Evolutionary conservation across 768 basidiomycete species (phyloP).

Genomic region (Kwoniella mangroviensis): DNA sequence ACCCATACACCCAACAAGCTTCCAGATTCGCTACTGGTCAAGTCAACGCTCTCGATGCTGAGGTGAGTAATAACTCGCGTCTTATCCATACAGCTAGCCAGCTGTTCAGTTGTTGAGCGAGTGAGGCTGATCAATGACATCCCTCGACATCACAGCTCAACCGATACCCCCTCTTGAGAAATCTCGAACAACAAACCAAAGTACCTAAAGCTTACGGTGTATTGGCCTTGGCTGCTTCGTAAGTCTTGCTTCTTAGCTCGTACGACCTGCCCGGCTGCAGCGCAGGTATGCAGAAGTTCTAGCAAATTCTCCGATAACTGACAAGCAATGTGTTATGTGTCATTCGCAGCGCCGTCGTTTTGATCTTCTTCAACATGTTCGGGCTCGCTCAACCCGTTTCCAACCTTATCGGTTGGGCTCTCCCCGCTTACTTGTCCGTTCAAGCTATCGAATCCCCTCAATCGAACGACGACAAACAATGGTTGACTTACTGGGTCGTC

Average conservation of each 20-base stretch:
- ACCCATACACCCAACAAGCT: conserved; percentile 82
- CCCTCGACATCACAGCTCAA: conserved; percentile 56
- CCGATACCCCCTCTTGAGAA: conserved; percentile 83
- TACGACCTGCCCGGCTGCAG: no score
- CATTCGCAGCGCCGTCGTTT: conserved; percentile 47
- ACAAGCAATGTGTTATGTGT: background rate
- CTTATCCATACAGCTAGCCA: no score
- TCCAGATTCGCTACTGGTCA: conserved; percentile 82
- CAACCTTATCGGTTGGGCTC: conserved; percentile 89
- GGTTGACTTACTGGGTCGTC: conserved; percentile 96
- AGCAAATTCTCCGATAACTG: conserved; percentile 2
- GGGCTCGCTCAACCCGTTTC: conserved; percentile 89
- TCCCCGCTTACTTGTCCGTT: conserved; percentile 94
- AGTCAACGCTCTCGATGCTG: conserved; percentile 90
- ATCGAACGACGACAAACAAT: conserved; percentile 83
- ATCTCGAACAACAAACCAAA: conserved; percentile 85
- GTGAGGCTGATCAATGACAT: conserved; percentile 2
- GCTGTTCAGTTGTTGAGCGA: background rate
- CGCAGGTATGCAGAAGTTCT: no score
- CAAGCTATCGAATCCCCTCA: conserved; percentile 87
- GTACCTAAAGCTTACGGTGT: conserved; percentile 91
- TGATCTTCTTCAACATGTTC: conserved; percentile 60
- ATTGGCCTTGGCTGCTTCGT: conserved; percentile 70
- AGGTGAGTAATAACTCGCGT: conserved; percentile 66
- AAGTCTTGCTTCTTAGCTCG: conserved; percentile 60